Percentiles rank a stretch among this genome's conserved stretches.
phyloP scores from a whole-genome alignment of 139 green algal genomes.

The Chlamydomonas asymmetrica region DNA sequence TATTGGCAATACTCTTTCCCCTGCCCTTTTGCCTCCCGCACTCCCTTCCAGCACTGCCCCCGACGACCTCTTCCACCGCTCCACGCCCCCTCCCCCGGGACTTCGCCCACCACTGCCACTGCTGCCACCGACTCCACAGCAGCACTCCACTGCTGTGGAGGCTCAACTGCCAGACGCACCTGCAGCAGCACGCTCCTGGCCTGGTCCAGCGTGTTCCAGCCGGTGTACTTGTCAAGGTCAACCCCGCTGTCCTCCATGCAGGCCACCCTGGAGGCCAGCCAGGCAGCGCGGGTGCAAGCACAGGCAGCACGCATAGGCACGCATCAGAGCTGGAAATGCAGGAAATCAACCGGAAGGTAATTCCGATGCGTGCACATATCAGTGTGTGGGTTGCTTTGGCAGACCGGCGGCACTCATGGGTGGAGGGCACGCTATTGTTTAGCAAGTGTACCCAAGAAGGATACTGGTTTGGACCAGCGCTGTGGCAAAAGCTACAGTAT shows the following conservation, averaged over 20 bases:
- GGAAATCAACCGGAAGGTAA: background rate
- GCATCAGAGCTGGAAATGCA: too few species aligned
- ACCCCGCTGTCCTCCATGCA: conserved; percentile 78
- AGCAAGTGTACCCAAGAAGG: background rate
- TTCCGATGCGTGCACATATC: background rate
- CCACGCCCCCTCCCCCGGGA: background rate
- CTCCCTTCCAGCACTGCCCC: too few species aligned
- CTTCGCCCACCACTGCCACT: background rate
- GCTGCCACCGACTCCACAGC: background rate
- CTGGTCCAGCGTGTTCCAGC: conserved; percentile 68
- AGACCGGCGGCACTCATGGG: background rate
- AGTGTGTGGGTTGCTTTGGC: background rate
- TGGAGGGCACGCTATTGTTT: background rate
- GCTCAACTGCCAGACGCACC: conserved; percentile 39
- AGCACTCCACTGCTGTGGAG: background rate
- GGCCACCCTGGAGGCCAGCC: conserved; percentile 52
- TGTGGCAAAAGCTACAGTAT: background rate
- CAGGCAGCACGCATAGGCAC: background rate
- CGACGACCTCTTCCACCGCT: background rate
- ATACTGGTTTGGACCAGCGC: background rate
- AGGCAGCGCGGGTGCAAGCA: conserved; percentile 9
- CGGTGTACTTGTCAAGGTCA: conserved; percentile 86
- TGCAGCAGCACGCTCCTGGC: conserved; percentile 84
- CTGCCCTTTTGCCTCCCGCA: background rate
- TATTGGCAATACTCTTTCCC: background rate